phyloP scores from a whole-genome alignment of 2,329 filamentous ascomycete genomes.

The Calonectria multiphialidica region DNA sequence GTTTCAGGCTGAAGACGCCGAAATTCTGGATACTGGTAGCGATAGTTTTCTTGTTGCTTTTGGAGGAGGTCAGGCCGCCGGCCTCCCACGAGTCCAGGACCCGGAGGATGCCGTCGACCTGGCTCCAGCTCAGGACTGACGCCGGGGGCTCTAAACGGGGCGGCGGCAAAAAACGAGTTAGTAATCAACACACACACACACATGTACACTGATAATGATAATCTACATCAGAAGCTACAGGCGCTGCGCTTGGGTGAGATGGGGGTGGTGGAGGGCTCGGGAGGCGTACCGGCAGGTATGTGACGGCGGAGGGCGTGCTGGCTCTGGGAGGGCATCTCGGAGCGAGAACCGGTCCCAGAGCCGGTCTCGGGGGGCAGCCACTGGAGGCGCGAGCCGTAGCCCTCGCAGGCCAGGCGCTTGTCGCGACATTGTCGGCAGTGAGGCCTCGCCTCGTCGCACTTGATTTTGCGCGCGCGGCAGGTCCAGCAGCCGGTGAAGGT shows the following conservation, averaged over 20 bases:
- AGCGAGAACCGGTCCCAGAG: background rate
- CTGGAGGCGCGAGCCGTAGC: conserved; percentile 46
- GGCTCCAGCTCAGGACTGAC: conserved; percentile 20
- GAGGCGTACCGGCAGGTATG: conserved; percentile 26
- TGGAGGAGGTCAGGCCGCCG: background rate
- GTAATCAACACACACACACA: background rate
- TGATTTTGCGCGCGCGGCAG: conserved; percentile 39
- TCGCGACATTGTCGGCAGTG: conserved; percentile 36
- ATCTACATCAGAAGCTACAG: background rate
- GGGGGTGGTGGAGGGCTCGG: background rate
- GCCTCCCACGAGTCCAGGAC: conserved; percentile 22
- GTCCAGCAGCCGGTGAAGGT: conserved; percentile 43
- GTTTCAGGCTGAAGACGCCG: conserved; percentile 22
- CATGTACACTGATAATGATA: too few species aligned
- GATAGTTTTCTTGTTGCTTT: background rate
- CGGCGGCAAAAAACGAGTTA: background rate
- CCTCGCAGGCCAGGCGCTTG: conserved; percentile 45
- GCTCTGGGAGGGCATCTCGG: conserved; percentile 16
- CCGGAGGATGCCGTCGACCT: conserved; percentile 29
- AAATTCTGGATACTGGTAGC: conserved; percentile 25
- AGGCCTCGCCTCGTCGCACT: conserved; percentile 39
- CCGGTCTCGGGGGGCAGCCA: conserved; percentile 33
- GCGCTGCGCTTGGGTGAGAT: background rate
- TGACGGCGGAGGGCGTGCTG: conserved; percentile 15
- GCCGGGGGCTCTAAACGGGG: conserved; percentile 12